Evolutionary conservation across 1,284 basidiomycete genomes (phyloP), one percentile per base, ranked within the genome.

Genomic region (Marasmius fiardii): DNA sequence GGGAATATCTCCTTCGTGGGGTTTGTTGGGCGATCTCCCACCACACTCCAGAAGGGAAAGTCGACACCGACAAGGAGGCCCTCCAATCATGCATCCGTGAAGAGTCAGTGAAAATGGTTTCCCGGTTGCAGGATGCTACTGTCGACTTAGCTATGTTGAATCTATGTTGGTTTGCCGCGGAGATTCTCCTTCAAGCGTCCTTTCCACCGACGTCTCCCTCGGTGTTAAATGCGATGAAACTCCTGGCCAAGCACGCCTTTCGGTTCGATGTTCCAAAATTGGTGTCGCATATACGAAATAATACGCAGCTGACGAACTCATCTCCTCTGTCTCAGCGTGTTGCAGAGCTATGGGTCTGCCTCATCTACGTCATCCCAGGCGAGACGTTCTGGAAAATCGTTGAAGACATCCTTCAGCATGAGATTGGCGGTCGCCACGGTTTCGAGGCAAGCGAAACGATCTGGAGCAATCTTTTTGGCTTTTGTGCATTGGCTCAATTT

Each of bases 401-500:
- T 28, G 67, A 72, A 51, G 64, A 70, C 7, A 58, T 65, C 43
- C 62, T 75, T 53, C 67, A 78, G 34, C 67, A 68, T 31, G 61
- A 20, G 5, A 31, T 37, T 16, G 16, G 20, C 24, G 21, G 12
- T 16, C 4, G 20, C 7, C 33, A 33, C 2, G 43, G 43, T 31
- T 65, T 86, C 0, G 75, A 81, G 31, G 75, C 76, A 3, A 87
- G 88, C 57, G 93, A 95, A 68, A 68, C 76, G 5, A 73, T 86
- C 10, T 96, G 94, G 90, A 82, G 78, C 50, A 74, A 80, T 3
- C 74, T 92, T 7, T 89, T 93, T 63, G 79, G 79, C 12, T 68
- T 95, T 1, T 89, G 84, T 56, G 80, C 85, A 0, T 68, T 97
- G 3, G 90, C 90, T 0, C 94, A 95, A 63, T 92, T 96, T 70